These are phyloP conservation scores for Tetracentron sinense DNA, from an alignment of 164 flowering plant species.

Conservation along the genomic window DNA sequence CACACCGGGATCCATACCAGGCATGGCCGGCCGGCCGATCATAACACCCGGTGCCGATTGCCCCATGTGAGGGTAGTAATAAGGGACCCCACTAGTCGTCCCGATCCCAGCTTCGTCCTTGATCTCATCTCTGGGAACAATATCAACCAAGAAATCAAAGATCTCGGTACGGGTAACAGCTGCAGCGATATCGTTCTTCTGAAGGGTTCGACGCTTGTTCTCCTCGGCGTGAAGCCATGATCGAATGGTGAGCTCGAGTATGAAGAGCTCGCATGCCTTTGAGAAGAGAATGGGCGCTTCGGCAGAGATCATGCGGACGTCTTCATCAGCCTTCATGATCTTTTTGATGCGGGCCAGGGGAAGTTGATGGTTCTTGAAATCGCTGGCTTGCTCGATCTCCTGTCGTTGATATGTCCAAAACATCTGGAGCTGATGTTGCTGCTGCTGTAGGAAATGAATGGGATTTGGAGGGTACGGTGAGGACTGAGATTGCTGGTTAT, in stretches of 20 bases:
- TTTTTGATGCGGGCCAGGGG: conserved; percentile 94
- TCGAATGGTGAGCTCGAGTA: conserved; percentile 80
- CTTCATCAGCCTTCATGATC: conserved; percentile 98
- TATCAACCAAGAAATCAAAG: conserved; percentile 84
- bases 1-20: conserved; percentile 14
- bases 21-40: conserved; percentile 36
- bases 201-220: conserved; percentile 90
- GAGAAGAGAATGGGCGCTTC: conserved; percentile 89
- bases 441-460: conserved; percentile 80
- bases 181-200: conserved; percentile 93
- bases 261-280: conserved; percentile 94
- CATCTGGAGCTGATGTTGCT: conserved; percentile 83
- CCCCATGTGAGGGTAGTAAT: conserved; percentile 34
- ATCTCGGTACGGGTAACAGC: conserved; percentile 86
- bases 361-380: conserved; percentile 91
- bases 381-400: conserved; percentile 74
- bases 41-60: conserved; percentile 26
- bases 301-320: conserved; percentile 93
- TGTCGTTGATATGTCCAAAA: conserved; percentile 85
- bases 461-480: conserved; percentile 20
- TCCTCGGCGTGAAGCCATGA: conserved; percentile 98
- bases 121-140: conserved; percentile 86
- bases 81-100: conserved; percentile 32
- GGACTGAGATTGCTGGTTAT: conserved; percentile 16
- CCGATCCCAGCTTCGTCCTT: conserved; percentile 42